A percentile compares a stretch with the other conserved stretches of the same genome.
phyloP scores from a whole-genome alignment of 352 stramenopile genomes.

The Discostella stelligera region DNA sequence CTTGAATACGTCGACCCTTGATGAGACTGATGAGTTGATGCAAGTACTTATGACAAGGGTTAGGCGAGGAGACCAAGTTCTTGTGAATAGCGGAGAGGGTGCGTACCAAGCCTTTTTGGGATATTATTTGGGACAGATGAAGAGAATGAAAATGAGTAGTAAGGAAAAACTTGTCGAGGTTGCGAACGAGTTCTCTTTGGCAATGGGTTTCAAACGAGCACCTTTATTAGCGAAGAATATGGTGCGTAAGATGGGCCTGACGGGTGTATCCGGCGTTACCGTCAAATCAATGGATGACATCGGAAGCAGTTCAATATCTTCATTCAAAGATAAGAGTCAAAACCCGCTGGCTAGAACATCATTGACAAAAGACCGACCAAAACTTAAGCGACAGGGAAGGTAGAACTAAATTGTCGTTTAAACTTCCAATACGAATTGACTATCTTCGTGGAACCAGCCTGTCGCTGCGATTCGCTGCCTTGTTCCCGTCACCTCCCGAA shows the following conservation, averaged over 20 bases:
- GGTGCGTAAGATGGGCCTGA: conserved; percentile 50
- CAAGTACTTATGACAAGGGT: conserved; percentile 14
- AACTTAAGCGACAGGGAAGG: not conserved
- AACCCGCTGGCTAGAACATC: not conserved
- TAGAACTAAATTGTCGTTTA: not conserved
- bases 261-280: conserved; percentile 17
- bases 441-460: conserved; percentile 55
- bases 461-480: conserved; percentile 28
- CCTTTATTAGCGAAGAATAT: conserved; percentile 33
- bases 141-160: conserved; percentile 42
- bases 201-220: conserved; percentile 33
- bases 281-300: not conserved
- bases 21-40: conserved; percentile 29
- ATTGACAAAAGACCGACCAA: not conserved
- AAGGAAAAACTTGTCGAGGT: conserved; percentile 40
- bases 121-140: conserved; percentile 61
- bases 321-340: not conserved
- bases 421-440: conserved; percentile 22
- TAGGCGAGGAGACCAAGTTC: conserved; percentile 34
- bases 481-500: conserved; percentile 20
- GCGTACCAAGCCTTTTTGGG: conserved; percentile 57
- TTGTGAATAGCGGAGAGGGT: conserved; percentile 40
- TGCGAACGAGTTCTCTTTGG: conserved; percentile 41
- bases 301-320: not conserved
- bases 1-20: conserved; percentile 7